Evolutionary conservation across 306 rosid species (phyloP), one percentile per base, ranked within the genome.

Genomic region (Potentilla sterilis): DNA sequence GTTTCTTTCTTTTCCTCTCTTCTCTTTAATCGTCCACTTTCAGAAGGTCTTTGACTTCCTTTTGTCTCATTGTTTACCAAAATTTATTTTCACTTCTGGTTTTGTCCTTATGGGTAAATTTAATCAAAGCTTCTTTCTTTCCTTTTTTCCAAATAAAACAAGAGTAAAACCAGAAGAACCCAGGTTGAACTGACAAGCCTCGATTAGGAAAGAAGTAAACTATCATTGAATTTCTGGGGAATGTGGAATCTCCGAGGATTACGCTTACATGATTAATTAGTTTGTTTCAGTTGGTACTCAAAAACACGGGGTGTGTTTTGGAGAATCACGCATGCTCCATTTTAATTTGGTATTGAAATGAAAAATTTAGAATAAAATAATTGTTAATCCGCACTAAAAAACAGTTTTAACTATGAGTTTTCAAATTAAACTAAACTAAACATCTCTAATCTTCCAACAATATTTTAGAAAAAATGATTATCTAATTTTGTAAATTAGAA

Each of bases 11-110:
- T 22, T 61, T 19, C 34, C 2, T 2, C 54, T 8, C 15, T 2
- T 72, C 73, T 18, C 18, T 42, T 38, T 19, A 6, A 21, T 13
- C 34, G 63, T 51, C 32, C 34, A 62, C 22, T 2, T 22, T 72
- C 52, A 63, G 35, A 67, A 51, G 69, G 62, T 64, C 68, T 73
- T 58, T 80, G 47, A 69, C 72, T 69, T 47, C 1, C 43, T 0
- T 11, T 74, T 59, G 75, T 61, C 83, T 68, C 28, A 28, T 28
- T 5, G 42, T 59, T 0, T 47, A 73, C 28, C 68, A 14, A 66
- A 73, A 43, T 10, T 1, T 3, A 4, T 3, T 18, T n/a, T 21
- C 3, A 9, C 28, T 43, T 57, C 12, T 7, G 8, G 15, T 37
- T n/a, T 13, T 35, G 0, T 19, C 67, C 13, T 19, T 44, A 32